These are phyloP conservation scores for Ustilago tritici DNA, from an alignment of 1,284 basidiomycete species.

Conservation along the genomic window DNA sequence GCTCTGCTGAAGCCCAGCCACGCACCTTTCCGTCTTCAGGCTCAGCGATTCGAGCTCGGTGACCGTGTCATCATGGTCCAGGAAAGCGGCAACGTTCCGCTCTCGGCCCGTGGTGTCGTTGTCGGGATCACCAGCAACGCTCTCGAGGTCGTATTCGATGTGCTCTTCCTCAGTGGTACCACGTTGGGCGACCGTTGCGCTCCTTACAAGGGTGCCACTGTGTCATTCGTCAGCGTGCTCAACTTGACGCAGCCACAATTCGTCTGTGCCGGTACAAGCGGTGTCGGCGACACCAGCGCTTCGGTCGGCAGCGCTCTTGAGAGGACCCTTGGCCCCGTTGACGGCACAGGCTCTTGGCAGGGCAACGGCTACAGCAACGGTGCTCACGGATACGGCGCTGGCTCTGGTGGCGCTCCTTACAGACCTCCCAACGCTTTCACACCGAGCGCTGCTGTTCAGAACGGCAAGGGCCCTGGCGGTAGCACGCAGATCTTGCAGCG, in stretches of 20 bases:
- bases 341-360: constrained; percentile 32
- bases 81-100: constrained; percentile 89
- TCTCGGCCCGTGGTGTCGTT: constrained; percentile 92
- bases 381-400: constrained; percentile 35
- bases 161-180: constrained; percentile 90
- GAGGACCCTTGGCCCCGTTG: constrained; percentile 52
- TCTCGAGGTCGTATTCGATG: constrained; percentile 97
- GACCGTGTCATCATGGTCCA: constrained; percentile 96
- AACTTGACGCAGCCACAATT: constrained; percentile 67
- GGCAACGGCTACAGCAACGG: constrained; percentile 36
- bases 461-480: constrained; percentile 24
- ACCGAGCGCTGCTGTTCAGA: constrained; percentile 29
- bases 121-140: constrained; percentile 83
- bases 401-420: constrained; percentile 24
- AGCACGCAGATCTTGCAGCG: constrained; percentile 47
- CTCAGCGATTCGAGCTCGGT: constrained; percentile 90
- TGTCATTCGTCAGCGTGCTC: constrained; percentile 60
- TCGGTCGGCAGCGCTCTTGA: constrained; percentile 51
- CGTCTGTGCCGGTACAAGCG: constrained; percentile 43
- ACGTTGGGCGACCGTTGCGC: constrained; percentile 78
- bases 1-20: constrained; percentile 94
- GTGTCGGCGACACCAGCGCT: constrained; percentile 38
- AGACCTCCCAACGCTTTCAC: constrained; percentile 51
- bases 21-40: constrained; percentile 87
- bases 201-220: constrained; percentile 54